Percentiles rank a stretch among this genome's conserved stretches.
phyloP scores from a whole-genome alignment of 1,139 yeast genomes.

The Blastobotrys illinoisensis region DNA sequence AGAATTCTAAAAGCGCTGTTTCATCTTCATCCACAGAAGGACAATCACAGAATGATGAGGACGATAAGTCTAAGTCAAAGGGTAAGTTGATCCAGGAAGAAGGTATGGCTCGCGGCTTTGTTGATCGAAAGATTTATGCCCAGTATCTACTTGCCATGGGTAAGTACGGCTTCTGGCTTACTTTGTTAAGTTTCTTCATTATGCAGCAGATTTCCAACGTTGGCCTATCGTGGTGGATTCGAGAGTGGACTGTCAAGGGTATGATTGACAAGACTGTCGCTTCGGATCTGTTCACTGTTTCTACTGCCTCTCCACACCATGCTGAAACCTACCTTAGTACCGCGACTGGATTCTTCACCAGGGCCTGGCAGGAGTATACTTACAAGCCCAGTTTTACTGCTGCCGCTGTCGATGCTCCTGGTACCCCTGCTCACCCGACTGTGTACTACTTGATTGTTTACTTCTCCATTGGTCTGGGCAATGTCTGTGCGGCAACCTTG shows the following conservation, averaged over 20 bases:
- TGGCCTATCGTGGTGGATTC: constrained; percentile 78
- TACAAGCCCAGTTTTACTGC: neutral
- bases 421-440: constrained; percentile 35
- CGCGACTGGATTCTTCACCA: neutral
- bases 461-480: constrained; percentile 60
- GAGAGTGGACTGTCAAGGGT: constrained; percentile 56
- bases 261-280: constrained; percentile 1
- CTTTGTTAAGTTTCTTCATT: constrained; percentile 44
- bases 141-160: constrained; percentile 69
- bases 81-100: constrained; percentile 63
- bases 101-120: constrained; percentile 76
- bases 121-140: constrained; percentile 60
- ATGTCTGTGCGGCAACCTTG: constrained; percentile 49
- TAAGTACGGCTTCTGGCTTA: constrained; percentile 42
- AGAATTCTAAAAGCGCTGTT: constrained; percentile 23
- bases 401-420: neutral
- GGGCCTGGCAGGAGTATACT: neutral
- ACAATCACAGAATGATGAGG: constrained; percentile 6
- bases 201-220: constrained; percentile 56
- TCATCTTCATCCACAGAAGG: constrained; percentile 12
- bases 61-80: neutral
- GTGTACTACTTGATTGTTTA: constrained; percentile 64
- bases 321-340: neutral
- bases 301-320: neutral
- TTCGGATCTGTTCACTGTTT: neutral